Base-by-base conservation (phyloP, 306 rosid genomes). In the Senna siamea region DNA sequence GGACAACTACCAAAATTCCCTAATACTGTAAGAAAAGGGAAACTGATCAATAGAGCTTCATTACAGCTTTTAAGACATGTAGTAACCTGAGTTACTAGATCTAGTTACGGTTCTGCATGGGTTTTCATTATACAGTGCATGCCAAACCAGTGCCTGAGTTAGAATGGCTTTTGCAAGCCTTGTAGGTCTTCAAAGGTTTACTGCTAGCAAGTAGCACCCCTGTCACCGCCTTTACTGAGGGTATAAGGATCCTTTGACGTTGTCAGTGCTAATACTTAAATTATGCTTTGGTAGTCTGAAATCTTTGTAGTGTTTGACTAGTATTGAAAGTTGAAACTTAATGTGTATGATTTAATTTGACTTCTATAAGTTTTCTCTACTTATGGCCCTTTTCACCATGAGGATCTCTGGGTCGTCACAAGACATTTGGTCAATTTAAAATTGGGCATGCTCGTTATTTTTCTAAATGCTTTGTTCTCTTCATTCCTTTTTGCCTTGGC, bases 251-350 rank as follows among this genome's bases (percentile, higher is more conserved):
- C 65, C 20, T 46, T 69, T 63, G 53, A 23, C 63, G 44, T 9
- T 41, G 53, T 59, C 41, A 5, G 26, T 32, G 18, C 22, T 9
- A 58, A 30, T 30, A 15, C 65, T 55, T 66, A 28, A 43, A 47
- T 47, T 10, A 12, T 10, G 67, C 38, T 43, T 65, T 7, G 59
- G n/a, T 60, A 52, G 32, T 55, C 34, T 23, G 26, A 63, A 2
- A 7, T 53, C 44, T 72, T 11, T 40, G n/a, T n/a, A 51, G 40
- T 54, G 64, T 34, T 66, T 26, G 55, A 13, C 23, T 57, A 65
- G 37, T 55, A 73, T 13, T 12, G 19, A 63, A 48, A 58, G 70
- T 38, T 28, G 73, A 40, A 76, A 80, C 50, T 13, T 62, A 38
- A 12, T 63, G 73, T 23, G 28, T 74, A 8, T 64, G 44, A 30